Percentiles rank a stretch among this genome's conserved stretches.
These are phyloP conservation scores for Naganishia sp. DNA, from an alignment of 1,284 basidiomycete species.

Conservation along the genomic window DNA sequence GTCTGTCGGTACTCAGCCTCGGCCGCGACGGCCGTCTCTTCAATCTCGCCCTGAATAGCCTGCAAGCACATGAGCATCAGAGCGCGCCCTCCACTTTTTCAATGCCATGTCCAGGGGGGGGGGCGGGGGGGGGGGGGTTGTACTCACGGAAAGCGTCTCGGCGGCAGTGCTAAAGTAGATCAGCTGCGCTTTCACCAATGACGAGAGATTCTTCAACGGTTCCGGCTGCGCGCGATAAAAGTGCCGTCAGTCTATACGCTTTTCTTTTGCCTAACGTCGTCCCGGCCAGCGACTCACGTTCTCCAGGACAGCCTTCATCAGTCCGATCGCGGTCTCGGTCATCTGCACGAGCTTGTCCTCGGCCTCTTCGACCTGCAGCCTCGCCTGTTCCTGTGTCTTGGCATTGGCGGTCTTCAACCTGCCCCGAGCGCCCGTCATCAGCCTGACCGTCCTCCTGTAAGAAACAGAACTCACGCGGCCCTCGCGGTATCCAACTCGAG, in stretches of 20 bases:
- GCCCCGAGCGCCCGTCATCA: constrained; percentile 8
- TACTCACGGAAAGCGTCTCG: constrained; percentile 68
- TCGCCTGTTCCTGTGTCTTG: constrained; percentile 80
- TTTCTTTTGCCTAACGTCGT: too few relatives aligned
- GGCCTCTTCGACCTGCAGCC: constrained; percentile 84
- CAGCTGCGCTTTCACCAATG: constrained; percentile 86
- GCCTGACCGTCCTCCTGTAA: background rate
- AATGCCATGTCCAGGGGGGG: background rate
- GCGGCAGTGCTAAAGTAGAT: constrained; percentile 81
- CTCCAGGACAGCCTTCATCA: constrained; percentile 97
- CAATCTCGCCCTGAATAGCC: constrained; percentile 80
- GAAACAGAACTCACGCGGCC: constrained; percentile 44
- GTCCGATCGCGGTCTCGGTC: constrained; percentile 94
- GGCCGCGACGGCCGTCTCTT: constrained; percentile 82
- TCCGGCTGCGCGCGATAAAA: constrained; percentile 61
- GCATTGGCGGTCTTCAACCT: constrained; percentile 75
- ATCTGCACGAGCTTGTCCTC: constrained; percentile 95
- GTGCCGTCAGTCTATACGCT: too few relatives aligned
- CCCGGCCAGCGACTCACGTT: constrained; percentile 63
- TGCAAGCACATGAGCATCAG: constrained; percentile 35
- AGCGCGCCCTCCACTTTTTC: background rate
- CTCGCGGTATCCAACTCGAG: constrained; percentile 75
- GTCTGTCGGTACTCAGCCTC: constrained; percentile 84
- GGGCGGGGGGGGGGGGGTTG: too few relatives aligned
- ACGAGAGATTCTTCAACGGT: constrained; percentile 88